phyloP scores from a whole-genome alignment of 805 yeast species.

The Debaryomyces maramus region DNA sequence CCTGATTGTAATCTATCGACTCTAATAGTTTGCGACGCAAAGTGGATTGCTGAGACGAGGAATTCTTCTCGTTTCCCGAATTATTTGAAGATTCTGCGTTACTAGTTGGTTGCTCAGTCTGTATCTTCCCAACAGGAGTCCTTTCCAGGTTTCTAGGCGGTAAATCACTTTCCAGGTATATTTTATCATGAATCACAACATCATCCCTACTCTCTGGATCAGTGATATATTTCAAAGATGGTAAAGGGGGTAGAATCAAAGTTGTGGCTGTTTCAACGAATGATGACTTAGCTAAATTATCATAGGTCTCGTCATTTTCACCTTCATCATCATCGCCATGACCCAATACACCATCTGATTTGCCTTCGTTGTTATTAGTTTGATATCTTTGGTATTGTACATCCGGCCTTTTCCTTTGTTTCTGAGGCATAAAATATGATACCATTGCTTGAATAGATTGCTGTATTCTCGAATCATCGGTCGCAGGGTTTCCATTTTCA shows the following conservation, averaged over 20 bases:
- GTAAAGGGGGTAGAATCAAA: conserved; percentile 77
- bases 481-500: conserved; percentile 9
- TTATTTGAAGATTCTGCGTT: background rate
- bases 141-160: conserved; percentile 39
- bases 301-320: conserved; percentile 16
- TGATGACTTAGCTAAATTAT: conserved; percentile 64
- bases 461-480: conserved; percentile 16
- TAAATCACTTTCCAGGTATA: conserved; percentile 63
- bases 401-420: conserved; percentile 22
- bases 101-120: background rate
- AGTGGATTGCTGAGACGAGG: conserved; percentile 20
- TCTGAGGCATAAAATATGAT: conserved; percentile 44
- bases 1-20: conserved; percentile 23
- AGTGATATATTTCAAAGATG: conserved; percentile 62
- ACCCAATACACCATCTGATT: conserved; percentile 15
- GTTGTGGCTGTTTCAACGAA: conserved; percentile 77
- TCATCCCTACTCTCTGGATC: conserved; percentile 66
- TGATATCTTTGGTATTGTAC: conserved; percentile 17
- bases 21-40: conserved; percentile 22
- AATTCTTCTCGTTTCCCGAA: background rate
- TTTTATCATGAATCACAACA: conserved; percentile 78
- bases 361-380: conserved; percentile 16
- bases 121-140: background rate
- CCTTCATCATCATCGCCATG: conserved; percentile 12
- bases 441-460: conserved; percentile 37